Conservation (phyloP, 106 monocot genomes). For the Apostasia ramifera region DNA sequence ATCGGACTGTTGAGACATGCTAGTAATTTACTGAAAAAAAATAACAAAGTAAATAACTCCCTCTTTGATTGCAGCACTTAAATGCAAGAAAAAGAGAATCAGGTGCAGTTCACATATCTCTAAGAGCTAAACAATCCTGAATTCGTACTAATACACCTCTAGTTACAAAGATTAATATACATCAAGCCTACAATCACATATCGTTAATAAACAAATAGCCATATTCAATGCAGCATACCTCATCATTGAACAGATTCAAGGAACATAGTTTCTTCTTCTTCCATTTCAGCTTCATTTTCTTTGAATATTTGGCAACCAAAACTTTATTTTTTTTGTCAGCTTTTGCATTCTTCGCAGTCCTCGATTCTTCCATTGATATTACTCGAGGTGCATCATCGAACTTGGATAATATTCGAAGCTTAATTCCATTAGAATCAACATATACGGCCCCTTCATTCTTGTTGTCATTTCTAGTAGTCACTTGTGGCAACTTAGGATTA, state of each 20-base stretch:
- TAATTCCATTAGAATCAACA: slow-evolving; percentile 68
- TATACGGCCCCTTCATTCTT: slow-evolving; percentile 33
- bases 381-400: slow-evolving; percentile 10
- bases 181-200: neutral
- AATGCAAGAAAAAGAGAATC: neutral
- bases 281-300: slow-evolving; percentile 14
- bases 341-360: slow-evolving; percentile 11
- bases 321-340: slow-evolving; percentile 1
- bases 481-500: slow-evolving; percentile 17
- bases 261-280: slow-evolving; percentile 20
- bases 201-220: neutral
- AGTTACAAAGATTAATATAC: neutral
- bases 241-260: slow-evolving; percentile 4
- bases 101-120: neutral
- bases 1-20: too few species aligned
- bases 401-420: slow-evolving; percentile 63
- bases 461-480: slow-evolving; percentile 5
- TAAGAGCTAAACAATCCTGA: neutral
- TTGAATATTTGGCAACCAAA: slow-evolving; percentile 6
- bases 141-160: neutral
- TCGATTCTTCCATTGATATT: slow-evolving; percentile 5
- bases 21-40: too few species aligned
- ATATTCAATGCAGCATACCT: slow-evolving; percentile 14
- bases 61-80: too few species aligned
- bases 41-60: too few species aligned